These are phyloP conservation scores for Coleophoma eucalyptorum DNA, from an alignment of 2,329 filamentous ascomycete genomes.

Conservation along the genomic window DNA sequence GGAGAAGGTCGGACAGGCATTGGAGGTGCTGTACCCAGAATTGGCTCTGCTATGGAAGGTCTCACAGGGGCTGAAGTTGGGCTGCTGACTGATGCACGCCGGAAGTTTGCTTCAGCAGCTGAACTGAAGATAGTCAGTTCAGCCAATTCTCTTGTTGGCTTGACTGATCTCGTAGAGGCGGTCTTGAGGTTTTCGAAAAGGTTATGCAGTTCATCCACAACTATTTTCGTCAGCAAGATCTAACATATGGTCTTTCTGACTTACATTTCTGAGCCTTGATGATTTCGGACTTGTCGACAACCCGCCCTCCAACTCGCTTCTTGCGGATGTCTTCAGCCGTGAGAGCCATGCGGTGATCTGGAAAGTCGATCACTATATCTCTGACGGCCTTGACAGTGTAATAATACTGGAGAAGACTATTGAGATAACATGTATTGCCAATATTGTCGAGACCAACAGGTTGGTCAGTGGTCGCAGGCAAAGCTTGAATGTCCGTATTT, in stretches of 20 bases:
- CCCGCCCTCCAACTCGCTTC: slow-evolving; percentile 73
- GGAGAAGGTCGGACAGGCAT: slow-evolving; percentile 12
- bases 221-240: slow-evolving; percentile 35
- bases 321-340: slow-evolving; percentile 57
- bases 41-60: slow-evolving; percentile 16
- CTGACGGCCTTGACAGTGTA: slow-evolving; percentile 83
- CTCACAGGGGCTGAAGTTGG: slow-evolving; percentile 25
- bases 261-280: slow-evolving; percentile 68
- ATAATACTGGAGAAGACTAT: slow-evolving; percentile 93
- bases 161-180: slow-evolving; percentile 57
- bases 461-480: slow-evolving; percentile 41
- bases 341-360: slow-evolving; percentile 65
- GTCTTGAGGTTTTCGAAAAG: slow-evolving; percentile 70
- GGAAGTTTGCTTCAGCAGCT: slow-evolving; percentile 47
- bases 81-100: slow-evolving; percentile 39
- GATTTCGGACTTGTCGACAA: slow-evolving; percentile 55
- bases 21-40: slow-evolving; percentile 22
- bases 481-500: slow-evolving; percentile 22
- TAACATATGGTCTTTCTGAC: slow-evolving; percentile 29
- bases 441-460: slow-evolving; percentile 91
- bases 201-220: slow-evolving; percentile 67
- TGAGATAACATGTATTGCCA: slow-evolving; percentile 96
- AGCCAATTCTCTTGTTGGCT: slow-evolving; percentile 73
- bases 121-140: slow-evolving; percentile 70
- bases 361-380: slow-evolving; percentile 74